Percentiles rank a stretch among this genome's conserved stretches.
Evolutionary conservation across 2,329 filamentous ascomycete species (phyloP).

Genomic region (Aspergillus terreus): DNA sequence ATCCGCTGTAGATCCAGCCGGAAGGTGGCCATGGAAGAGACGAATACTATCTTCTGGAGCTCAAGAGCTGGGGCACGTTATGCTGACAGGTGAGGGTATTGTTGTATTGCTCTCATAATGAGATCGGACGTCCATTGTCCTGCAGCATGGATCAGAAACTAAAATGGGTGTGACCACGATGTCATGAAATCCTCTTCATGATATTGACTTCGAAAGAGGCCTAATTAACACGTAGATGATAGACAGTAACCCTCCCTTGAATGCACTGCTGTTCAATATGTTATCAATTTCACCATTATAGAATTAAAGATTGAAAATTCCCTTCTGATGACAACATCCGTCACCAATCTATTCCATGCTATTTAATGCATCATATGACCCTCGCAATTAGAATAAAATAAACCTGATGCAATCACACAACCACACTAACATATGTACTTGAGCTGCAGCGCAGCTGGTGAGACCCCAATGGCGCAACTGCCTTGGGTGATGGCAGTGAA

Average conservation of each 20-base stretch:
- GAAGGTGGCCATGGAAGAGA: too few species aligned
- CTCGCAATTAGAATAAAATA: constrained; percentile 4
- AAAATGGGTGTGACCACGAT: too few species aligned
- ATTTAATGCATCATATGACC: constrained; percentile 8
- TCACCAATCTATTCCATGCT: constrained; percentile 3
- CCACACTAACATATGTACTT: constrained; percentile 15
- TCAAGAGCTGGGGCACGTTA: too few species aligned
- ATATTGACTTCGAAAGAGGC: too few species aligned
- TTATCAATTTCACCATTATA: constrained; percentile 4
- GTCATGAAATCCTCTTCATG: too few species aligned
- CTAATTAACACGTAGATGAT: too few species aligned
- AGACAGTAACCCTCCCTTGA: background rate
- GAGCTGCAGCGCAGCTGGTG: constrained; percentile 6
- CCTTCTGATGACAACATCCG: background rate
- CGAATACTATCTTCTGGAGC: too few species aligned
- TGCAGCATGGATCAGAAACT: too few species aligned
- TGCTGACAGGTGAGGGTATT: too few species aligned
- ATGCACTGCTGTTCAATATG: background rate
- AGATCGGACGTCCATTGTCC: too few species aligned
- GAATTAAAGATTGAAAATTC: constrained; percentile 5
- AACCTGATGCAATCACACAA: constrained; percentile 4
- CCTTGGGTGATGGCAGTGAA: background rate
- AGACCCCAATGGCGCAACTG: constrained; percentile 9
- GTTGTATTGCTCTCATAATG: too few species aligned
- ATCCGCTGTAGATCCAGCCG: too few species aligned